Evolutionary conservation across 352 stramenopile genomes (phyloP), one percentile per base, ranked within the genome.

Genomic region (Globisporangium barbulae): DNA sequence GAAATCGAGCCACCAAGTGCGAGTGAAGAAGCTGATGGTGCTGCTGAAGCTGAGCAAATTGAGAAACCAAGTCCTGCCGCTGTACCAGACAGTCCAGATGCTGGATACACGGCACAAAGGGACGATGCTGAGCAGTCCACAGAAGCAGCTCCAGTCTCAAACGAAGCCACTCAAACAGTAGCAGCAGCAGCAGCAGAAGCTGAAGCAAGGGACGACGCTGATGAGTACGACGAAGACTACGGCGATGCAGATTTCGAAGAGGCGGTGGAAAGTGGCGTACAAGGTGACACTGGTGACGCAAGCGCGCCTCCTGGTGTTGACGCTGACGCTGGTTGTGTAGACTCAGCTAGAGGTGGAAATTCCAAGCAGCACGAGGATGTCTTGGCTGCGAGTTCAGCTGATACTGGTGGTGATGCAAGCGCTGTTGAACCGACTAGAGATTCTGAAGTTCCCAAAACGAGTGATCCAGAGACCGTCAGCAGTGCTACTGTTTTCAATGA

Each of bases 221-320:
- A 33, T 3, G 59, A 52, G 22, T 64, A 65, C 56, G 56, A 30
- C 5, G 65, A 70, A 25, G 60, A 67, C 12, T 56, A 56, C 6
- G 45, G 45, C 22, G 61, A 61, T 17, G 52, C 37, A 5, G 59
- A 64, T 12, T 65, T 69, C 28, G 56, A 50, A 28, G 63, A 53
- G 31, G 12, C 59, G 6, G 48, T 60, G 21, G 48, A 54, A 1
- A 33, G 30, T 13, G 47, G 57, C 6, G 13, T 31, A 21, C 30
- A 25, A 45, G 44, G 22, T 33, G 42, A 13, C n/a, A 1, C 17
- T 41, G 35, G 22, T 2, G 52, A 49, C 12, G 44, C 59, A 15
- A 35, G 9, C 33, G 31, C 19, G n/a, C 3, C 28, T 53, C 28
- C 21, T 48, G 31, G 35, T 12, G 31, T 7, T 9, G 41, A 25